A percentile compares a stretch with the other conserved stretches of the same genome.
Conservation (phyloP, 2,329 filamentous ascomycete genomes). For the Diaporthe sp. region DNA sequence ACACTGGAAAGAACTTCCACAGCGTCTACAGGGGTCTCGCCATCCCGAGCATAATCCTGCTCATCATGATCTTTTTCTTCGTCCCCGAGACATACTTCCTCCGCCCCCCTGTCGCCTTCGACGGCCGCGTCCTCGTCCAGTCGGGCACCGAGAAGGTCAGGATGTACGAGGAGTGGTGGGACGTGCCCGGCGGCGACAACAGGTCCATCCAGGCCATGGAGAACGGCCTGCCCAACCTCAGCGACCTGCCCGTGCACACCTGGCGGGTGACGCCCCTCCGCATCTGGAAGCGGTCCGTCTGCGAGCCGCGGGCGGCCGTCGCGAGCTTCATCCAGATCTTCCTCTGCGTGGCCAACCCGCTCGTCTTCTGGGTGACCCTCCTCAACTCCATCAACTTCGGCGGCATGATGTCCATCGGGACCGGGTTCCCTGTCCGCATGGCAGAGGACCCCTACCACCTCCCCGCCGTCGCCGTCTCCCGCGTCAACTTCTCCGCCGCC, state of each 20-base stretch:
- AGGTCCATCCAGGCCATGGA: slow-evolving; percentile 26
- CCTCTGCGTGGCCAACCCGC: slow-evolving; percentile 45
- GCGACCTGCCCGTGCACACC: slow-evolving; percentile 21
- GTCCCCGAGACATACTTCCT: slow-evolving; percentile 56
- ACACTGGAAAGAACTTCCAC: slow-evolving; percentile 47
- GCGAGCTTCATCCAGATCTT: slow-evolving; percentile 43
- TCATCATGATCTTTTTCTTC: slow-evolving; percentile 48
- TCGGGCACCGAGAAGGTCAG: slow-evolving; percentile 52
- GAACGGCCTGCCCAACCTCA: slow-evolving; percentile 32
- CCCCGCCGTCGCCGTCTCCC: neutral
- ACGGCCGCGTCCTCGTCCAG: slow-evolving; percentile 54
- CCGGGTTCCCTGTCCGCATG: slow-evolving; percentile 41
- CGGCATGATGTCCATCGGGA: slow-evolving; percentile 44
- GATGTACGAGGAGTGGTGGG: slow-evolving; percentile 51
- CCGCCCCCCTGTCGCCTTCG: slow-evolving; percentile 54
- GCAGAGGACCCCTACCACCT: slow-evolving; percentile 40
- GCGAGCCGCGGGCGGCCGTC: slow-evolving; percentile 38
- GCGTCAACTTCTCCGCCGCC: slow-evolving; percentile 41
- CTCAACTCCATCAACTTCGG: slow-evolving; percentile 45
- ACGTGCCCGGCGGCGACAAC: slow-evolving; percentile 40
- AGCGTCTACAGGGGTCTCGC: slow-evolving; percentile 49
- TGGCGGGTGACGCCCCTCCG: slow-evolving; percentile 30
- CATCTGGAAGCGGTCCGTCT: slow-evolving; percentile 32
- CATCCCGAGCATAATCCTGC: slow-evolving; percentile 43
- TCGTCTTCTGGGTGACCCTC: slow-evolving; percentile 45